Conservation (phyloP, 2,329 filamentous ascomycete species). For the Colletotrichum limetticola region DNA sequence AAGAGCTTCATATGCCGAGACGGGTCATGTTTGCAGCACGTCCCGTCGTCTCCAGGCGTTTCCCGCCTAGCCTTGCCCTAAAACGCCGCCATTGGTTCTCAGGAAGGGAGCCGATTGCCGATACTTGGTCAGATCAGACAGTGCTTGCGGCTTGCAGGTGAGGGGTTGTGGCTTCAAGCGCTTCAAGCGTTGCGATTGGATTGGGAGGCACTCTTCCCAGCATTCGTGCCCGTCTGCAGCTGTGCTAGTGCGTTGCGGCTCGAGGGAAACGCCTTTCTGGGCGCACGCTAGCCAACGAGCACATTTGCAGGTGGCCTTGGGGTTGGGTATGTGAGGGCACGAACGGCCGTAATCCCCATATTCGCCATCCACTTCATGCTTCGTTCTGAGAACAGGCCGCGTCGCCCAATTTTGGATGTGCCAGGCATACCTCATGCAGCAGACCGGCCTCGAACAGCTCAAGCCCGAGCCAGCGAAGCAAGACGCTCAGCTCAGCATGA, state of each 20-base stretch:
- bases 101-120: background rate
- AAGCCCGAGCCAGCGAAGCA: background rate
- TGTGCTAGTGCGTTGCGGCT: slow-evolving; percentile 11
- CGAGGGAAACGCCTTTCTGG: background rate
- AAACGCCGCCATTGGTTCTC: background rate
- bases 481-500: background rate
- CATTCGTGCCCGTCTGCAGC: background rate
- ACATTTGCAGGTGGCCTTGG: background rate
- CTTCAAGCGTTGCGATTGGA: slow-evolving; percentile 9
- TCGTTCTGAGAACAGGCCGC: background rate
- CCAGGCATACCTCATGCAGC: background rate
- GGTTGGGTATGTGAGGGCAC: background rate
- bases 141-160: background rate
- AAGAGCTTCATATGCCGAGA: slow-evolving; percentile 27
- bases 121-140: background rate
- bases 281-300: background rate
- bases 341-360: background rate
- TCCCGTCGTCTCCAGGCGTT: slow-evolving; percentile 6
- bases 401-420: background rate
- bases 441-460: background rate
- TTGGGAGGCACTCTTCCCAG: background rate
- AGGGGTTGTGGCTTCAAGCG: slow-evolving; percentile 2
- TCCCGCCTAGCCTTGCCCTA: background rate
- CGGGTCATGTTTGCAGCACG: slow-evolving; percentile 20
- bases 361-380: background rate